Conservation (phyloP, 306 rosid genomes). For the Ceratonia siliqua region DNA sequence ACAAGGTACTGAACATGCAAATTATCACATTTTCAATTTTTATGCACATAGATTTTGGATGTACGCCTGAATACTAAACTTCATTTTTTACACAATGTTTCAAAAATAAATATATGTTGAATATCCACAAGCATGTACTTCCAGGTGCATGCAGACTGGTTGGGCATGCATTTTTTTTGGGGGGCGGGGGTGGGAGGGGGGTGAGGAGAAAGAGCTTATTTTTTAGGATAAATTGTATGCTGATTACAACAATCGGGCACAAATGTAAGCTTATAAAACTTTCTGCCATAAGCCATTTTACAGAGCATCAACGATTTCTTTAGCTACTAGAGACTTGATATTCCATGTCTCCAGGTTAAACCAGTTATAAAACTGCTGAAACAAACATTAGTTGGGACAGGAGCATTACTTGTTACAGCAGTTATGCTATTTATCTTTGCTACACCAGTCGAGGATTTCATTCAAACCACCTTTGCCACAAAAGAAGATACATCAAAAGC, state of each 20-base stretch:
- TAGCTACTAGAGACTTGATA: not conserved
- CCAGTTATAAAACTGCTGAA: conserved; percentile 88
- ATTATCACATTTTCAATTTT: conserved; percentile 15
- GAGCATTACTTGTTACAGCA: conserved; percentile 82
- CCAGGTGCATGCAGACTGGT: not conserved
- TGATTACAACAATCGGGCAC: not conserved
- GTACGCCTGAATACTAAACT: conserved; percentile 18
- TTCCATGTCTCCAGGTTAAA: conserved; percentile 67
- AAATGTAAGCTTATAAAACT: not conserved
- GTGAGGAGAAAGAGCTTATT: not conserved
- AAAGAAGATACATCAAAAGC: conserved; percentile 46
- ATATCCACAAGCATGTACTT: not conserved
- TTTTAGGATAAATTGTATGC: not conserved
- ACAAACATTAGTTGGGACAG: conserved; percentile 94
- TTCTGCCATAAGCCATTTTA: not conserved
- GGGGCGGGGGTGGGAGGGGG: not conserved
- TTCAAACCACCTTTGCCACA: conserved; percentile 52
- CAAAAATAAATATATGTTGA: not conserved
- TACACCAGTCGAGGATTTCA: conserved; percentile 75
- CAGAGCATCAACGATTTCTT: not conserved
- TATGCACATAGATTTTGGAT: conserved; percentile 10
- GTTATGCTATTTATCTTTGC: conserved; percentile 80
- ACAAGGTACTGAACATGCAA: conserved; percentile 64
- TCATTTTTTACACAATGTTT: conserved; percentile 24
- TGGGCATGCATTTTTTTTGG: not conserved